These are phyloP conservation scores for Eragrostis curvula DNA, from an alignment of 176 grass and related monocot genomes.

Conservation along the genomic window DNA sequence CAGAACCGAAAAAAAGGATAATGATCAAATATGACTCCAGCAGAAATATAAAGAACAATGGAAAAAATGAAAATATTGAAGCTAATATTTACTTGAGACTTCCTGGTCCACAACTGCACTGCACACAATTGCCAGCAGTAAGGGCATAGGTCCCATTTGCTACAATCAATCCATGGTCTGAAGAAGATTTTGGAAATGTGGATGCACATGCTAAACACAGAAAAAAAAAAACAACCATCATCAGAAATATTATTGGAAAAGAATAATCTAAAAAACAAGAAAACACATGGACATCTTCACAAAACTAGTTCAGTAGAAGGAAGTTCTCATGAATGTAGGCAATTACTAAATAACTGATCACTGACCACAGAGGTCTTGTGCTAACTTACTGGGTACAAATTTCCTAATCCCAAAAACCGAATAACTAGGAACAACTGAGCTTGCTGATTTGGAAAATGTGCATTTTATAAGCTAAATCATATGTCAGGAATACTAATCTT, in stretches of 20 bases:
- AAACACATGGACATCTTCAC: background rate
- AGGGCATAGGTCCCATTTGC: constrained; percentile 88
- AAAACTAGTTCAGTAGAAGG: background rate
- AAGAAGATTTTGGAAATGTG: constrained; percentile 66
- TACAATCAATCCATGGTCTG: constrained; percentile 82
- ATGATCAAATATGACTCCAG: background rate
- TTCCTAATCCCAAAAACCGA: background rate
- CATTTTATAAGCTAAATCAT: background rate
- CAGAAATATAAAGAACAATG: background rate
- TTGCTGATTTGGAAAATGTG: background rate
- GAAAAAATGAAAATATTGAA: background rate
- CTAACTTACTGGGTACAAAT: background rate
- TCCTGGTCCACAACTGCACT: constrained; percentile 87
- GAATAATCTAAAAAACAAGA: background rate
- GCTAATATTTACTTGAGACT: constrained; percentile 72
- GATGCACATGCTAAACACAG: constrained; percentile 71
- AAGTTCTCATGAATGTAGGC: background rate
- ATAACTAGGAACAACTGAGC: background rate
- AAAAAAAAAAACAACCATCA: constrained; percentile 28
- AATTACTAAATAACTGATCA: background rate
- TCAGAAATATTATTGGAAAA: background rate
- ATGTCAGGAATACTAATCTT: background rate
- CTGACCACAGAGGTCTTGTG: background rate
- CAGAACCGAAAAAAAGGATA: background rate
- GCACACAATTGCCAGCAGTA: constrained; percentile 79